These are phyloP conservation scores for Colletotrichum camelliae DNA, from an alignment of 2,329 filamentous ascomycete genomes.

Conservation along the genomic window DNA sequence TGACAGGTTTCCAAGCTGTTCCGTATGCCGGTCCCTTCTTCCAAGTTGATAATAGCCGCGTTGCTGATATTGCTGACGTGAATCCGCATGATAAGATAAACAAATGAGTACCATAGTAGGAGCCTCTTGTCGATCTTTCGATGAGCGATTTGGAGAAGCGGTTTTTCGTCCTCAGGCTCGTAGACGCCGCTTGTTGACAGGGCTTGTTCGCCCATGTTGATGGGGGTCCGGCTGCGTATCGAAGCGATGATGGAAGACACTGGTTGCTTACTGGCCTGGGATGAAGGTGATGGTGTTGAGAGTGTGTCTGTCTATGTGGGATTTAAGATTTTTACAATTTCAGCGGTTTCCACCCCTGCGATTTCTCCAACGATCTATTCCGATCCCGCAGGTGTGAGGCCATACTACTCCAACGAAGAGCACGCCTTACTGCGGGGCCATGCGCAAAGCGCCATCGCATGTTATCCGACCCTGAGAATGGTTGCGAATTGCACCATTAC, in stretches of 20 bases:
- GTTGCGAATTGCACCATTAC: background rate
- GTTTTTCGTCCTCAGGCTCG: background rate
- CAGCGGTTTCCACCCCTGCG: background rate
- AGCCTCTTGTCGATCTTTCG: constrained; percentile 28
- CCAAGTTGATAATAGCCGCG: constrained; percentile 31
- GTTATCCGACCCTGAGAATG: background rate
- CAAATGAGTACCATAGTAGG: constrained; percentile 27
- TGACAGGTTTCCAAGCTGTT: constrained; percentile 26
- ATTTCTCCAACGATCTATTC: background rate
- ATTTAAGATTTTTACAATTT: no score
- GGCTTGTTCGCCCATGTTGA: background rate
- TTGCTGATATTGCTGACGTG: constrained; percentile 31
- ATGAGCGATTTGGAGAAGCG: constrained; percentile 20
- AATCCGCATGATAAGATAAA: constrained; percentile 29
- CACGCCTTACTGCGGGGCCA: constrained; percentile 25
- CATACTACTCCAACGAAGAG: background rate
- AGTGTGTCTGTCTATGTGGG: background rate
- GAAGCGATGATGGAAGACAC: background rate
- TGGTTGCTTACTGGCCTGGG: background rate
- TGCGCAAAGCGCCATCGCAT: background rate
- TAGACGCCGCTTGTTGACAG: background rate
- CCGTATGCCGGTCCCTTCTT: constrained; percentile 29
- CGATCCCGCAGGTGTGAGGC: background rate
- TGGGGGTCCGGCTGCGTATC: background rate
- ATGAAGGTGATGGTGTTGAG: background rate